Conservation (phyloP, 2,329 filamentous ascomycete species). For the Colletotrichum lindemuthianum region DNA sequence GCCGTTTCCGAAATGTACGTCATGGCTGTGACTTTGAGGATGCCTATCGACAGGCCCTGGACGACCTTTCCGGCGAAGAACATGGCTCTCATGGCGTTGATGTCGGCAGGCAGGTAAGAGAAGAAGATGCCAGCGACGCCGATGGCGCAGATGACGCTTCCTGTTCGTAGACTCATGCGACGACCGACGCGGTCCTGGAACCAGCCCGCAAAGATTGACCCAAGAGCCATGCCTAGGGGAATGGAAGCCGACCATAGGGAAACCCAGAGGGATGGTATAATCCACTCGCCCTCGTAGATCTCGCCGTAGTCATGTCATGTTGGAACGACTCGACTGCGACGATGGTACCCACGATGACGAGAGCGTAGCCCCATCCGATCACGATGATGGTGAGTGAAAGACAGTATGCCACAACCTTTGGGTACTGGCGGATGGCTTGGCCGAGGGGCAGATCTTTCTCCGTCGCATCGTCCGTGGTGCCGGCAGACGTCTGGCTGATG, state of each 20-base stretch:
- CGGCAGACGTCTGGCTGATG: not conserved
- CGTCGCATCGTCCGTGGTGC: not conserved
- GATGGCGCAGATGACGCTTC: conserved; percentile 40
- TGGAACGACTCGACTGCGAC: conserved; percentile 43
- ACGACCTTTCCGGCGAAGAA: conserved; percentile 41
- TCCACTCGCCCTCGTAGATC: conserved; percentile 37
- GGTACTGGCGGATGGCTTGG: conserved; percentile 41
- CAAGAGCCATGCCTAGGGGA: conserved; percentile 40
- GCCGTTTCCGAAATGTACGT: conserved; percentile 52
- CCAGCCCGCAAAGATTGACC: conserved; percentile 42
- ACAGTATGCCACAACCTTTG: conserved; percentile 42
- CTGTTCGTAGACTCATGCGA: conserved; percentile 38
- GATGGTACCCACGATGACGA: conserved; percentile 42
- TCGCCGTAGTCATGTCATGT: conserved; percentile 43
- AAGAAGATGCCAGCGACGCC: conserved; percentile 43
- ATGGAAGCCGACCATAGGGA: conserved; percentile 42
- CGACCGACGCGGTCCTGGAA: conserved; percentile 43
- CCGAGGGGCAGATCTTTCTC: conserved; percentile 39
- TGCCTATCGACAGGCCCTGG: conserved; percentile 42
- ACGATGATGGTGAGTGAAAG: conserved; percentile 42
- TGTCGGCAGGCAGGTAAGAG: conserved; percentile 35
- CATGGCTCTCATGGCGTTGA: conserved; percentile 37
- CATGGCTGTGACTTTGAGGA: conserved; percentile 40
- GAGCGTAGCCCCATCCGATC: conserved; percentile 45
- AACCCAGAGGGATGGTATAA: conserved; percentile 42